These are phyloP conservation scores for Rhizopus stolonifer DNA, from an alignment of 371 early-diverging fungal species.

Conservation along the genomic window DNA sequence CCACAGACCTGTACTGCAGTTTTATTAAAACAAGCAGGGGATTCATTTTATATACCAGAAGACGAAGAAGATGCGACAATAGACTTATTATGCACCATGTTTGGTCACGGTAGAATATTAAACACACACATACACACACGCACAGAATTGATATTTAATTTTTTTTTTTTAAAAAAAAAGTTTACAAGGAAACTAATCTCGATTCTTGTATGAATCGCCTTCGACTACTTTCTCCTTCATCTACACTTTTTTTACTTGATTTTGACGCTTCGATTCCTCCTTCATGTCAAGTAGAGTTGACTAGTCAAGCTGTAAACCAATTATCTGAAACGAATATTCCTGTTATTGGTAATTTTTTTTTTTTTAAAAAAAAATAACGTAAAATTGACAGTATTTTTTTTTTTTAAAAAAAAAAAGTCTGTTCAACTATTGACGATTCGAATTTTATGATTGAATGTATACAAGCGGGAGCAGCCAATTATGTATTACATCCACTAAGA, in stretches of 20 bases:
- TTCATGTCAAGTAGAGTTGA: constrained; percentile 11
- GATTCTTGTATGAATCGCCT: constrained; percentile 22
- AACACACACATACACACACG: too few relatives aligned
- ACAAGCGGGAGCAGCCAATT: constrained; percentile 52
- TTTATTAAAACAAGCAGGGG: constrained; percentile 16
- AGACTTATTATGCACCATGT: constrained; percentile 13
- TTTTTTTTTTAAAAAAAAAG: too few relatives aligned
- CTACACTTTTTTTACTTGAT: constrained; percentile 27
- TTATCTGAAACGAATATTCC: constrained; percentile 17
- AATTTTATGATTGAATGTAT: constrained; percentile 43
- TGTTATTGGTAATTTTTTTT: constrained; percentile 30
- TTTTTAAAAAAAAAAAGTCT: constrained; percentile 23
- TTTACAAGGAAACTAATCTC: constrained; percentile 18
- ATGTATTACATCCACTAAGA: constrained; percentile 47
- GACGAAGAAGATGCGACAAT: constrained; percentile 10
- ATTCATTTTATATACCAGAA: constrained; percentile 13
- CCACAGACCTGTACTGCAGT: constrained; percentile 20
- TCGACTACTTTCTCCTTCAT: constrained; percentile 16
- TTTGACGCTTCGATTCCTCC: constrained; percentile 15
- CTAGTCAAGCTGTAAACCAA: constrained; percentile 12
- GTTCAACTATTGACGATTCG: constrained; percentile 28
- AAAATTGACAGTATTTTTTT: too few relatives aligned
- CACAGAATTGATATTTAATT: too few relatives aligned
- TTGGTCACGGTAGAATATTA: constrained; percentile 18
- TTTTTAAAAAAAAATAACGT: too few relatives aligned